These are phyloP conservation scores for Herpetospermum pedunculosum DNA, from an alignment of 306 rosid genomes.

Conservation along the genomic window DNA sequence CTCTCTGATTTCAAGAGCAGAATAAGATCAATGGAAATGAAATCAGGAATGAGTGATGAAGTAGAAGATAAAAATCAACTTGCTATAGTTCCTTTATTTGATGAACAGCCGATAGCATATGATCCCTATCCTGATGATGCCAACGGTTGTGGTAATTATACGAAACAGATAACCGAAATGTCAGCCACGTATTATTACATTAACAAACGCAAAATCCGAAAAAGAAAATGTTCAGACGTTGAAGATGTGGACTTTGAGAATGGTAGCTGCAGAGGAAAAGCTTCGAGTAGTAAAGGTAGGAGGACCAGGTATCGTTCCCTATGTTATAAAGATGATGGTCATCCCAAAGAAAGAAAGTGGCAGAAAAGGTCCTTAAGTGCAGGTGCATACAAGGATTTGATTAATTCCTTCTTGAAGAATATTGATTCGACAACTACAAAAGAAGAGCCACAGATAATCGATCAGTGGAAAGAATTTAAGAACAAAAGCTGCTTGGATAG, in stretches of 20 bases:
- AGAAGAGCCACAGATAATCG: constrained; percentile 40
- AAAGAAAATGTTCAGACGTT: constrained; percentile 19
- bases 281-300: constrained; percentile 16
- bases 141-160: constrained; percentile 19
- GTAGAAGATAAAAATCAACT: constrained; percentile 25
- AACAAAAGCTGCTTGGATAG: constrained; percentile 15
- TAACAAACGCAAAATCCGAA: constrained; percentile 24
- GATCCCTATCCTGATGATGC: constrained; percentile 9
- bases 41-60: constrained; percentile 16
- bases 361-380: constrained; percentile 51
- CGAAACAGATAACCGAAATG: constrained; percentile 18
- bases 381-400: constrained; percentile 67
- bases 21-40: constrained; percentile 14
- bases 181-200: constrained; percentile 21
- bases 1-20: constrained; percentile 18
- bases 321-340: constrained; percentile 19
- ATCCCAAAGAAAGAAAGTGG: constrained; percentile 22
- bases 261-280: constrained; percentile 30
- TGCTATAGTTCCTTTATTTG: constrained; percentile 41
- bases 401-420: constrained; percentile 52
- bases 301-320: constrained; percentile 15
- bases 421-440: constrained; percentile 30
- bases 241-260: constrained; percentile 40
- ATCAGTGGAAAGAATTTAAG: constrained; percentile 64
- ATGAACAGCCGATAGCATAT: constrained; percentile 22